A percentile compares a stretch with the other conserved stretches of the same genome.
Conservation (phyloP, 768 basidiomycete species). For the Kondoa malvinella region DNA sequence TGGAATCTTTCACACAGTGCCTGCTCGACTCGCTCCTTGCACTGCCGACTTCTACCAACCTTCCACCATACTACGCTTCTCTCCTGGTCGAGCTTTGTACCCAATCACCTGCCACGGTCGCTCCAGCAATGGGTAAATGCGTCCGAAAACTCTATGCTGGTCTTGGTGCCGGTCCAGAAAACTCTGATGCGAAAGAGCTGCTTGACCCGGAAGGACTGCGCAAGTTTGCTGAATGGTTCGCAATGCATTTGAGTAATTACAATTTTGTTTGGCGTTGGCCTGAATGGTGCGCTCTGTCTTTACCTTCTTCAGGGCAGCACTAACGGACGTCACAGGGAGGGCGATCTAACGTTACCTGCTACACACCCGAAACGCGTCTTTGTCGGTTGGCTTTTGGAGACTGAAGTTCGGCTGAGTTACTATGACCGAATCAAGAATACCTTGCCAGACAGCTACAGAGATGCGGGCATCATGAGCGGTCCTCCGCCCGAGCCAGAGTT, state of each 20-base stretch:
- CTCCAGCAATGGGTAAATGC: conserved; percentile 89
- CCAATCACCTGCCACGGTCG: conserved; percentile 74
- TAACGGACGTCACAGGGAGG: conserved; percentile 44
- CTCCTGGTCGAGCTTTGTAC: conserved; percentile 89
- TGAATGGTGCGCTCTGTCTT: conserved; percentile 54
- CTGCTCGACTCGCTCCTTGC: conserved; percentile 56
- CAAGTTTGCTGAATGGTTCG: conserved; percentile 85
- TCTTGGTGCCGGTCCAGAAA: conserved; percentile 48
- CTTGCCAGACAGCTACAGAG: conserved; percentile 67
- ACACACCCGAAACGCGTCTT: conserved; percentile 78
- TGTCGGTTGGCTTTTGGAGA: conserved; percentile 67
- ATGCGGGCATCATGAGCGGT: conserved; percentile 46
- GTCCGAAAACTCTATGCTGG: conserved; percentile 67
- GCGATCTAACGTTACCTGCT: conserved; percentile 54
- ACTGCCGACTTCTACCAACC: conserved; percentile 58
- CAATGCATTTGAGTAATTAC: conserved; percentile 92
- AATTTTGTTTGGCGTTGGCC: conserved; percentile 98
- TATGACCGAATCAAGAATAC: conserved; percentile 81
- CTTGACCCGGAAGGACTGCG: conserved; percentile 68
- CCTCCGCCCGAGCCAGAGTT: conserved; percentile 64
- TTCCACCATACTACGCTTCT: conserved; percentile 67
- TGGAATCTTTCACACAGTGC: conserved; percentile 36
- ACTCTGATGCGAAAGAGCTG: neutral
- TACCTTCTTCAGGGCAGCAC: conserved; percentile 1
- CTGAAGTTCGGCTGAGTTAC: conserved; percentile 80